Percentiles rank a stretch among this genome's conserved stretches.
phyloP scores from a whole-genome alignment of 805 yeast genomes.

The Saturnispora gosingensis region DNA sequence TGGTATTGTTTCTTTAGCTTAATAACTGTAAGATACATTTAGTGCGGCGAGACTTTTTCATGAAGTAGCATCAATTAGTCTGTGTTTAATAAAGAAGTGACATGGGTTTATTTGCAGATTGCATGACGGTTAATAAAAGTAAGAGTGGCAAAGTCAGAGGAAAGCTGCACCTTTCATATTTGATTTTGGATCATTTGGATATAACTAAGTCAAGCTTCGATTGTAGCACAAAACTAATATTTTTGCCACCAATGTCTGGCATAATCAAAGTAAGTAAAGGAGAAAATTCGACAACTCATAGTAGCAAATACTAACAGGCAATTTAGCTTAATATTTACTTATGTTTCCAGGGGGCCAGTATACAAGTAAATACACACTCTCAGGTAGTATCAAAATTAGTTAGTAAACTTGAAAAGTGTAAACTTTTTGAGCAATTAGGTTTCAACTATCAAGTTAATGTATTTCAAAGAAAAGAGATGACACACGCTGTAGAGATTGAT shows the following conservation, averaged over 20 bases:
- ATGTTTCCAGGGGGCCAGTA: background rate
- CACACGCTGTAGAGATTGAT: background rate
- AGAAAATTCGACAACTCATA: background rate
- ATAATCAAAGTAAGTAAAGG: background rate
- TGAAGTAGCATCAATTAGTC: background rate
- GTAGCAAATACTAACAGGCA: background rate
- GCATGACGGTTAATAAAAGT: background rate
- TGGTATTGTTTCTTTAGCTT: no score
- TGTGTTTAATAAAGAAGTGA: background rate
- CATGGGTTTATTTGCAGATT: conserved; percentile 1
- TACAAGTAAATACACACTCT: background rate
- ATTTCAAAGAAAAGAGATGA: background rate
- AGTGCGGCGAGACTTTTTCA: no score
- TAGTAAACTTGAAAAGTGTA: background rate
- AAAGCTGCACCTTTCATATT: background rate
- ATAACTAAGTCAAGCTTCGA: no score
- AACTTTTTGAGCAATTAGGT: background rate
- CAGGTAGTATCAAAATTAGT: background rate
- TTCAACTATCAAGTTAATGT: background rate
- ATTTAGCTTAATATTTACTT: background rate
- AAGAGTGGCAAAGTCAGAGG: background rate
- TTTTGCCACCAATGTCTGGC: conserved; percentile 2
- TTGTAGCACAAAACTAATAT: background rate
- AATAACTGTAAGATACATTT: no score
- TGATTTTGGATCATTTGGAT: background rate